phyloP scores from a whole-genome alignment of 306 rosid genomes.

The Canavalia gladiata region DNA sequence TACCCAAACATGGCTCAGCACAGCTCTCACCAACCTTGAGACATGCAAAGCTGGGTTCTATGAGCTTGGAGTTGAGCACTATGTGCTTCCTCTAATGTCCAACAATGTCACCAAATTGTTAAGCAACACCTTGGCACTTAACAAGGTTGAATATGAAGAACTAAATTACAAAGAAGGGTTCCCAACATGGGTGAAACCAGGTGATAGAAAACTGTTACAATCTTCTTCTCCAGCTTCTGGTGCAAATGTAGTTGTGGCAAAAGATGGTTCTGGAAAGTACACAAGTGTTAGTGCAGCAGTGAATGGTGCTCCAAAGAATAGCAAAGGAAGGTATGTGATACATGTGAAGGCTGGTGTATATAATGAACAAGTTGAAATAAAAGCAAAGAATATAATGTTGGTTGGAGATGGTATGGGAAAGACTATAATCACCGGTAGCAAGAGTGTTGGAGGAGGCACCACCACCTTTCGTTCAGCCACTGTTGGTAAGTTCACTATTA shows the following conservation, averaged over 20 bases:
- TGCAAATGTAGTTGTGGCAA: slow-evolving; percentile 68
- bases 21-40: slow-evolving; percentile 71
- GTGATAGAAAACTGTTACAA: slow-evolving; percentile 70
- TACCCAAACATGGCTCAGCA: slow-evolving; percentile 72
- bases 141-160: slow-evolving; percentile 49
- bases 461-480: slow-evolving; percentile 87
- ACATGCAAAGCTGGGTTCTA: slow-evolving; percentile 65
- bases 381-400: slow-evolving; percentile 68
- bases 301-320: slow-evolving; percentile 51
- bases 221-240: slow-evolving; percentile 56
- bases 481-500: slow-evolving; percentile 56
- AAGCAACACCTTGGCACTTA: slow-evolving; percentile 69
- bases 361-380: slow-evolving; percentile 72
- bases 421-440: slow-evolving; percentile 81
- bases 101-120: slow-evolving; percentile 70
- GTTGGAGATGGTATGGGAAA: slow-evolving; percentile 82
- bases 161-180: slow-evolving; percentile 54
- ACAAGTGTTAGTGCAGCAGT: slow-evolving; percentile 64
- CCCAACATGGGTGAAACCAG: slow-evolving; percentile 75
- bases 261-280: slow-evolving; percentile 71
- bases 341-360: slow-evolving; percentile 77
- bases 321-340: slow-evolving; percentile 70
- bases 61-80: slow-evolving; percentile 62
- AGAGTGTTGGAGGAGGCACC: slow-evolving; percentile 84
- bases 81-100: slow-evolving; percentile 55